Conservation (phyloP, 2,329 filamentous ascomycete species). For the Chaetothyriales sp. region DNA sequence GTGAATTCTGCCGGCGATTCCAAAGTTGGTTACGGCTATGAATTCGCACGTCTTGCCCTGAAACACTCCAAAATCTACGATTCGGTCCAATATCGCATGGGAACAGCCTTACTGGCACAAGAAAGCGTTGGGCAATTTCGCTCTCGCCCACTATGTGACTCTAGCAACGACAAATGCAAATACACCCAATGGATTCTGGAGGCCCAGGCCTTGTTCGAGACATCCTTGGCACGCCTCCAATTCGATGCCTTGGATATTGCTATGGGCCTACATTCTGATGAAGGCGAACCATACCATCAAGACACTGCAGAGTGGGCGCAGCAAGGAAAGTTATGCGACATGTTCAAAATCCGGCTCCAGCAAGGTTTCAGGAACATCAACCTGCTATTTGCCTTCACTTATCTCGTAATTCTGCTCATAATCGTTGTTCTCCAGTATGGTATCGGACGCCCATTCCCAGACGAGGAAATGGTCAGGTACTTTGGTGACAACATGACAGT, state of each 20-base stretch:
- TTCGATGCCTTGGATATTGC: conserved; percentile 5
- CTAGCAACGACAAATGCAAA: neutral
- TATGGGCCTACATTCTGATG: neutral
- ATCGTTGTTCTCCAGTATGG: too few relatives aligned
- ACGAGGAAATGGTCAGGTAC: too few relatives aligned
- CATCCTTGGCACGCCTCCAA: conserved; percentile 4
- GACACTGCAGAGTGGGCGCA: neutral
- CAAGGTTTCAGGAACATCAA: conserved; percentile 3
- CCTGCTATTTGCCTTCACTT: neutral
- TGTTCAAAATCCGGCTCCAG: conserved; percentile 1
- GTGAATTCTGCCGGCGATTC: neutral
- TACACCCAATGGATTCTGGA: conserved; percentile 2
- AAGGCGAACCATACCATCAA: neutral
- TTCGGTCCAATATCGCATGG: neutral
- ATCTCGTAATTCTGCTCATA: neutral
- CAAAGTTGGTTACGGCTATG: neutral
- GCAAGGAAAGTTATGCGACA: neutral
- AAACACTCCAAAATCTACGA: neutral
- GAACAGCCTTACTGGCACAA: neutral
- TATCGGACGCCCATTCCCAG: too few relatives aligned
- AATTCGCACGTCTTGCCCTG: conserved; percentile 1
- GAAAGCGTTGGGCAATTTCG: neutral
- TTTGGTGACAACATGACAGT: too few relatives aligned
- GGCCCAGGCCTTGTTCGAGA: conserved; percentile 1
- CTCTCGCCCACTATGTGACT: neutral